Percentiles rank a stretch among this genome's conserved stretches.
phyloP scores from a whole-genome alignment of 768 basidiomycete species.

The Hericium erinaceus region DNA sequence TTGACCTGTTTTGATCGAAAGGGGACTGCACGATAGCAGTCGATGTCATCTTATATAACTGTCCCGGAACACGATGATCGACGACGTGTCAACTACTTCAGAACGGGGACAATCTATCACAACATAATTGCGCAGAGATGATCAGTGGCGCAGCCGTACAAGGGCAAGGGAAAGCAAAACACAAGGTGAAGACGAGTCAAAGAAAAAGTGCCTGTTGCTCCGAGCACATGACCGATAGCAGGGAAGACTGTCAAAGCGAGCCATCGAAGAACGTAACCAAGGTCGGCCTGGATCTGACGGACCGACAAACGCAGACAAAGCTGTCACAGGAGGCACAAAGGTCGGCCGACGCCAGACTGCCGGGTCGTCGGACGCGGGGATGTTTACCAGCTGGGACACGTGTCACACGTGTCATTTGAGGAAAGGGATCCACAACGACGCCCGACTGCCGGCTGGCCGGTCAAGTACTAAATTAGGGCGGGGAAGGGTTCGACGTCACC shows the following conservation, averaged over 20 bases:
- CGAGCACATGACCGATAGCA: background rate
- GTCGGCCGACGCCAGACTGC: background rate
- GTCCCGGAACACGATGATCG: no score
- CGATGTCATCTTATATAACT: background rate
- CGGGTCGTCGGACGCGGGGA: background rate
- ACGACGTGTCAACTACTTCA: no score
- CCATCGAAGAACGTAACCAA: conserved; percentile 3
- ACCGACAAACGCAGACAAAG: conserved; percentile 1
- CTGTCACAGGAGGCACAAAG: conserved; percentile 9
- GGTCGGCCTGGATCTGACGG: conserved; percentile 11
- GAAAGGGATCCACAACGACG: background rate
- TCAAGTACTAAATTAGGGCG: background rate
- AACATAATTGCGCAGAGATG: no score
- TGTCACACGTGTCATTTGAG: background rate
- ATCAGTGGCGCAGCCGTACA: no score
- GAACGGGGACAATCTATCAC: no score
- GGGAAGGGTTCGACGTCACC: background rate
- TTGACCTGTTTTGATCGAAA: background rate
- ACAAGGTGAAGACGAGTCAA: no score
- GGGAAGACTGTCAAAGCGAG: background rate
- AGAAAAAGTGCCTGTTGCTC: no score
- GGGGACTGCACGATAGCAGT: background rate
- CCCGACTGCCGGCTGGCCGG: background rate
- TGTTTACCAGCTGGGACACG: background rate
- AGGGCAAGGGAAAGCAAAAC: no score